Evolutionary conservation across 2,329 filamentous ascomycete species (phyloP).

Genomic region (Knufia petricola): DNA sequence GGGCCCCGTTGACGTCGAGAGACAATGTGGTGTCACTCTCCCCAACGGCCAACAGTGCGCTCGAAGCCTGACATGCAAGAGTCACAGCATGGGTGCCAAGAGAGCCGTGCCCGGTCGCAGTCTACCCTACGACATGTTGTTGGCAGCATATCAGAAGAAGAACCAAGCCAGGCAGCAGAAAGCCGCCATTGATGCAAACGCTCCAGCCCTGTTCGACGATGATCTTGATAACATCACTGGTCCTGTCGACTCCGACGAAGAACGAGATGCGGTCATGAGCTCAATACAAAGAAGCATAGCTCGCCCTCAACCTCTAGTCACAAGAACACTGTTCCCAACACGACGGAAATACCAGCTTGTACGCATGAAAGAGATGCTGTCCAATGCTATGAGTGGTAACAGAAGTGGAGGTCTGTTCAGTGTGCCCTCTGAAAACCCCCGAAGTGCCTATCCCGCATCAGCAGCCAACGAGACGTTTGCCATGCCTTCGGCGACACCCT

Average conservation of each 20-base stretch:
- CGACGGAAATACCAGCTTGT: slow-evolving; percentile 51
- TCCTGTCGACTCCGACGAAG: slow-evolving; percentile 88
- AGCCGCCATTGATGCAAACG: slow-evolving; percentile 88
- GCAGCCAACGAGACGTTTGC: slow-evolving; percentile 17
- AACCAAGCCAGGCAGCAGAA: slow-evolving; percentile 98
- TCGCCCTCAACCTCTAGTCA: slow-evolving; percentile 65
- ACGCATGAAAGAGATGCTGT: slow-evolving; percentile 55
- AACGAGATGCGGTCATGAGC: slow-evolving; percentile 79
- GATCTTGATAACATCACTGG: slow-evolving; percentile 20
- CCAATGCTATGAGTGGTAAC: slow-evolving; percentile 46
- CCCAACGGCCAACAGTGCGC: slow-evolving; percentile 81
- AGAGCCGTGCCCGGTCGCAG: slow-evolving; percentile 77
- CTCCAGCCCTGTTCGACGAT: slow-evolving; percentile 47
- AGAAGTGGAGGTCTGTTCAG: slow-evolving; percentile 37
- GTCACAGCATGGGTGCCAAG: slow-evolving; percentile 90
- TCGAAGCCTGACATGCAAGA: slow-evolving; percentile 84
- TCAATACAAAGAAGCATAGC: slow-evolving; percentile 55
- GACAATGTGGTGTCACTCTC: slow-evolving; percentile 80
- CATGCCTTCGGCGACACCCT: slow-evolving; percentile 3
- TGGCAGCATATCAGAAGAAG: slow-evolving; percentile 88
- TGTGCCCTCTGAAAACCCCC: slow-evolving; percentile 17
- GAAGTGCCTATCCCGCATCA: slow-evolving; percentile 15
- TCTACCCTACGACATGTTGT: slow-evolving; percentile 82
- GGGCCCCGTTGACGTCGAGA: slow-evolving; percentile 86
- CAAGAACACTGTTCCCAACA: slow-evolving; percentile 46